phyloP scores from a whole-genome alignment of 768 basidiomycete genomes.

The Dacryopinax spathularia region DNA sequence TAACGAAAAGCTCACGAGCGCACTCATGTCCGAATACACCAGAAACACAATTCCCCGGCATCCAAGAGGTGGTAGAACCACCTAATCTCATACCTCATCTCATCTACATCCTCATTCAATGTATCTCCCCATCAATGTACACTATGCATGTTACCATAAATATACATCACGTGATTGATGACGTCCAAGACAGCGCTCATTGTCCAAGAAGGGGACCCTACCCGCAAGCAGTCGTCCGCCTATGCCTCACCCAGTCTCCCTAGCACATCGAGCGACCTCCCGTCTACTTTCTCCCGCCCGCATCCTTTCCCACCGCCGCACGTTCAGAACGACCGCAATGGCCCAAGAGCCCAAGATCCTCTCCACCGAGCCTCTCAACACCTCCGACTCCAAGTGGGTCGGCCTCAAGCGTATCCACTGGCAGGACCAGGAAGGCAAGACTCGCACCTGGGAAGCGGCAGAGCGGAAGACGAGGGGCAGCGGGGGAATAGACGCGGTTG shows the following conservation, averaged over 20 bases:
- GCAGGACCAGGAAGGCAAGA: slow-evolving; percentile 58
- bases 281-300: background rate
- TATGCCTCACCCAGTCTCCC: background rate
- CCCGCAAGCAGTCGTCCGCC: background rate
- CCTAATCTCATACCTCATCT: background rate
- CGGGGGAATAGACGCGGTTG: slow-evolving; percentile 76
- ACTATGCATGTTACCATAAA: background rate
- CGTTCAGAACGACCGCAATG: background rate
- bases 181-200: background rate
- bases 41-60: background rate
- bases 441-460: slow-evolving; percentile 84
- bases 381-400: slow-evolving; percentile 49
- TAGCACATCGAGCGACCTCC: background rate
- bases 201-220: background rate
- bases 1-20: background rate
- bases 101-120: background rate
- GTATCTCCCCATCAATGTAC: background rate
- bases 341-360: background rate
- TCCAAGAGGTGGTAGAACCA: background rate
- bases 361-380: background rate
- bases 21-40: background rate
- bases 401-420: slow-evolving; percentile 70
- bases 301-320: background rate
- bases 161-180: background rate
- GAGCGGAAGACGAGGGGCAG: slow-evolving; percentile 64